Percentiles rank a stretch among this genome's conserved stretches.
Evolutionary conservation across 441 rosid species (phyloP).

Genomic region (Eugenia klotzschiana): DNA sequence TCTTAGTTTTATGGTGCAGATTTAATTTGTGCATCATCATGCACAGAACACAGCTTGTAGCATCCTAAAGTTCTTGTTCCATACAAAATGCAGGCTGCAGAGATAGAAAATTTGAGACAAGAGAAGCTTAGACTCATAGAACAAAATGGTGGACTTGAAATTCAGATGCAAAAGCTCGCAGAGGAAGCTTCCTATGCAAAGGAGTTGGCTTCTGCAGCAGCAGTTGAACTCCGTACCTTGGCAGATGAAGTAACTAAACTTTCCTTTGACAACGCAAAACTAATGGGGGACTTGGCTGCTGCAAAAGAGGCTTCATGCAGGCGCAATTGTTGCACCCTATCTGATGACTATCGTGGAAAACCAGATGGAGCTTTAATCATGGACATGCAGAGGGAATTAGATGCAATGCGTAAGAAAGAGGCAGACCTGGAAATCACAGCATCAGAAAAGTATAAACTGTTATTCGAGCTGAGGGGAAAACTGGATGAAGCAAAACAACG

Average conservation of each 20-base stretch:
- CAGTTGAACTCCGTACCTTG: constrained; percentile 74
- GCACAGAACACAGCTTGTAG: neutral
- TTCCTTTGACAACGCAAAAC: constrained; percentile 69
- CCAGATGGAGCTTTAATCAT: constrained; percentile 16
- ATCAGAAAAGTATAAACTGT: constrained; percentile 25
- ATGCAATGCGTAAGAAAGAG: constrained; percentile 27
- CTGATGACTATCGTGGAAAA: constrained; percentile 15
- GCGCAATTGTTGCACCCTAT: constrained; percentile 13
- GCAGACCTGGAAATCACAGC: constrained; percentile 23
- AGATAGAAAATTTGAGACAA: constrained; percentile 70
- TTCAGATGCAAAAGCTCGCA: constrained; percentile 44
- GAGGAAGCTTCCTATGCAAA: constrained; percentile 91
- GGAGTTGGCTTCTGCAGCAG: constrained; percentile 87
- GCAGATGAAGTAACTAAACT: constrained; percentile 89
- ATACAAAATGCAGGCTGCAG: constrained; percentile 37
- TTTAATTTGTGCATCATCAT: neutral
- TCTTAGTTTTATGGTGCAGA: neutral
- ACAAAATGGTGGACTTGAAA: constrained; percentile 65
- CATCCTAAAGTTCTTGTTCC: neutral
- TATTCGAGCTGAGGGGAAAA: constrained; percentile 29
- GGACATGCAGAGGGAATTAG: constrained; percentile 34
- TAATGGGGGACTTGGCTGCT: constrained; percentile 37
- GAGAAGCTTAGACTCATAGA: constrained; percentile 45
- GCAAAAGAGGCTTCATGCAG: constrained; percentile 21
- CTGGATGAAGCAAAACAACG: constrained; percentile 34